phyloP scores from a whole-genome alignment of 176 grass and related monocot genomes.

The Urochloa ruziziensis region DNA sequence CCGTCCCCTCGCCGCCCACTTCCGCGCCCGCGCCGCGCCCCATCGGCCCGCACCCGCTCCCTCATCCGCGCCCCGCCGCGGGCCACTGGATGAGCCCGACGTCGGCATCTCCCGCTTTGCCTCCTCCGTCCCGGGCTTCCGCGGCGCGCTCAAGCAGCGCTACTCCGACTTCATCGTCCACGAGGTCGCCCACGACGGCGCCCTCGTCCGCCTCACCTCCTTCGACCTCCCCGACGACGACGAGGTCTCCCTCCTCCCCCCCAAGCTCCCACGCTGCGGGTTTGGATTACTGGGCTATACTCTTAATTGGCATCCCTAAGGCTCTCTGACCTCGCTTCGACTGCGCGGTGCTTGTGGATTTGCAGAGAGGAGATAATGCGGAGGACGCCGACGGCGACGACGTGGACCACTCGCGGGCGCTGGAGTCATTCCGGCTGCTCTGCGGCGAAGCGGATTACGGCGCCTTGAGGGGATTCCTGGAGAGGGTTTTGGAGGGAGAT shows the following conservation, averaged over 20 bases:
- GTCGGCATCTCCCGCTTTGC: conserved; percentile 83
- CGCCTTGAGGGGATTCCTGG: conserved; percentile 54
- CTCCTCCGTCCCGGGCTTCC: conserved; percentile 77
- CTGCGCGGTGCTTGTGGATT: conserved; percentile 14
- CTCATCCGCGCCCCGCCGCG: not conserved
- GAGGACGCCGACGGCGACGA: conserved; percentile 24
- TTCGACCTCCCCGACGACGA: conserved; percentile 62
- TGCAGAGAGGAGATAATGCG: conserved; percentile 37
- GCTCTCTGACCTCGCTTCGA: not conserved
- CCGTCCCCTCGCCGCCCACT: not conserved
- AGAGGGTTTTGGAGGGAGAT: conserved; percentile 42
- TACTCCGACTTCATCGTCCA: conserved; percentile 94
- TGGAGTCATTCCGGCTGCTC: conserved; percentile 62
- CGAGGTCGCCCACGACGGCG: conserved; percentile 69
- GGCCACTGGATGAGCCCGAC: conserved; percentile 62
- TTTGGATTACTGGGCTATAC: not conserved
- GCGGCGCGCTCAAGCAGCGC: conserved; percentile 76
- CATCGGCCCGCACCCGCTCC: not conserved
- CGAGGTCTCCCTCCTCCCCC: conserved; percentile 27
- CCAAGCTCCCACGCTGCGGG: not conserved
- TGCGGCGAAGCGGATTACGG: conserved; percentile 63
- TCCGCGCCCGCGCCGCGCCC: not conserved
- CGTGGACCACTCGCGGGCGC: conserved; percentile 39
- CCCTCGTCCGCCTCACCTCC: conserved; percentile 77
- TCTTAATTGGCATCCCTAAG: not conserved